Evolutionary conservation across 139 green algal genomes (phyloP).

Genomic region (Chlamydomonas eustigma): DNA sequence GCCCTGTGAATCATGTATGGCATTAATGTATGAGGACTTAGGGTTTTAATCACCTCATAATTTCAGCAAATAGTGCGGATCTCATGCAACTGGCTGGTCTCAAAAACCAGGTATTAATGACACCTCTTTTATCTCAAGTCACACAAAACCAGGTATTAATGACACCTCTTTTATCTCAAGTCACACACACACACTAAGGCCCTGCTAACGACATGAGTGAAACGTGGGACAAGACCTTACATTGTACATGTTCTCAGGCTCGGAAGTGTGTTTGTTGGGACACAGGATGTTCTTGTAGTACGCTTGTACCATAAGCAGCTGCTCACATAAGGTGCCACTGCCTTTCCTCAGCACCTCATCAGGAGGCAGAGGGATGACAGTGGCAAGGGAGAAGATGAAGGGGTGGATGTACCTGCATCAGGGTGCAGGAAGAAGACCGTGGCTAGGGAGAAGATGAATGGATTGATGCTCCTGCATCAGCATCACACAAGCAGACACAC

Average conservation of each 20-base stretch:
- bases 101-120: no score
- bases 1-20: conserved; percentile 23
- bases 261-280: conserved; percentile 91
- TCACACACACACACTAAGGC: no score
- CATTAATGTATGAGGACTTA: not conserved
- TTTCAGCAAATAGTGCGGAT: no score
- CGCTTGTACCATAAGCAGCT: conserved; percentile 94
- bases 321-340: conserved; percentile 93
- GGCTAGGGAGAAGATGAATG: conserved; percentile 98
- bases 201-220: no score
- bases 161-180: no score
- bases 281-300: conserved; percentile 75
- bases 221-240: conserved; percentile 18
- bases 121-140: no score
- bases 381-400: conserved; percentile 98
- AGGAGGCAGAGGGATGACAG: conserved; percentile 96
- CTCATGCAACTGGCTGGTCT: no score
- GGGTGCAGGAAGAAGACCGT: conserved; percentile 65
- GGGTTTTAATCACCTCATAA: no score
- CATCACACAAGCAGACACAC: no score
- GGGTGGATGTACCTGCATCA: conserved; percentile 89
- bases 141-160: no score
- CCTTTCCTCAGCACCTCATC: conserved; percentile 96
- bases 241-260: conserved; percentile 67
- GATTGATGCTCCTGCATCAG: conserved; percentile 95